A percentile compares a stretch with the other conserved stretches of the same genome.
These are phyloP conservation scores for Gentiana straminea DNA, from an alignment of 257 asterid species.

Conservation along the genomic window DNA sequence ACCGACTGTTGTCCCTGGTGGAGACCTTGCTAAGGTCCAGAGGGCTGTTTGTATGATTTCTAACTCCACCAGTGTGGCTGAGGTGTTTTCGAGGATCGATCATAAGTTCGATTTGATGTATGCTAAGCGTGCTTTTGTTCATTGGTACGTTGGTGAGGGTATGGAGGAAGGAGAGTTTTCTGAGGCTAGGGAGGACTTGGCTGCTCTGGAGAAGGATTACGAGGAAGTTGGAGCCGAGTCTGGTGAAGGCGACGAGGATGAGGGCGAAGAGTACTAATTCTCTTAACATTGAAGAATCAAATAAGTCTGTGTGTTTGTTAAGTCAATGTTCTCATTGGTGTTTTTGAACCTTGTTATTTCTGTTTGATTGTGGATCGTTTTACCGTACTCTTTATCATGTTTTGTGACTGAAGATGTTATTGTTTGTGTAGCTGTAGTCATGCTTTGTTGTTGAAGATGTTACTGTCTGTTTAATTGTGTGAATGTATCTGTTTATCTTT, in stretches of 20 bases:
- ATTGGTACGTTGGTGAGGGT: conserved; percentile 97
- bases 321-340: conserved; percentile 21
- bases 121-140: conserved; percentile 87
- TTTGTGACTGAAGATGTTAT: too few species aligned
- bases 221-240: conserved; percentile 94
- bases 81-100: conserved; percentile 90
- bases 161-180: conserved; percentile 99
- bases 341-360: background rate
- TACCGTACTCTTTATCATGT: too few species aligned
- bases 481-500: too few species aligned
- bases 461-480: too few species aligned
- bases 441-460: too few species aligned
- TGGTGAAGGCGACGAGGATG: conserved; percentile 89
- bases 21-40: conserved; percentile 89
- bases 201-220: conserved; percentile 90
- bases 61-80: conserved; percentile 94
- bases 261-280: conserved; percentile 41
- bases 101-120: conserved; percentile 91
- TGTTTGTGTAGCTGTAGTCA: too few species aligned
- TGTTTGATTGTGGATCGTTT: too few species aligned
- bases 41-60: conserved; percentile 98
- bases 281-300: background rate
- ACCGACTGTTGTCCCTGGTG: conserved; percentile 93
- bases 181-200: conserved; percentile 95
- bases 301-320: background rate